These are phyloP conservation scores for Botrytis fragariae DNA, from an alignment of 2,329 filamentous ascomycete genomes.

Conservation along the genomic window DNA sequence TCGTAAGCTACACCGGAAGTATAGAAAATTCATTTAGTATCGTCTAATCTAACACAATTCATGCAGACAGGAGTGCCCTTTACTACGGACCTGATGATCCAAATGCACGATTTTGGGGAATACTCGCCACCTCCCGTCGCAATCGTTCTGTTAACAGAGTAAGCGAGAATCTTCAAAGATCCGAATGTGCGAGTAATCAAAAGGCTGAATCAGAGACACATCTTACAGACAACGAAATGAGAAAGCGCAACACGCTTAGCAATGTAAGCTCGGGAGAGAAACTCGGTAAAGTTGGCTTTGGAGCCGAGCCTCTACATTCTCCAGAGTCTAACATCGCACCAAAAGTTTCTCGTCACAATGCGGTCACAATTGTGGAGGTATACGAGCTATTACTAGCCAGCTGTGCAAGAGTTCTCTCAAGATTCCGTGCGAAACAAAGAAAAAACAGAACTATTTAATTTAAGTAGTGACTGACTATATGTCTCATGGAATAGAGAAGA, in stretches of 20 bases:
- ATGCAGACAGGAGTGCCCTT: neutral
- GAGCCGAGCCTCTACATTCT: neutral
- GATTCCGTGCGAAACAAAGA: too few relatives aligned
- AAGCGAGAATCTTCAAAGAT: neutral
- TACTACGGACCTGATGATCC: neutral
- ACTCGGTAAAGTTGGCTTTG: neutral
- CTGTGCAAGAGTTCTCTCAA: neutral
- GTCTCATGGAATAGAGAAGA: neutral
- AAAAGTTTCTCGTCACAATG: neutral
- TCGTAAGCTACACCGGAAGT: too few relatives aligned
- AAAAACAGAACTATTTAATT: neutral
- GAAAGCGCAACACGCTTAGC: accelerated
- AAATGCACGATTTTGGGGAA: neutral
- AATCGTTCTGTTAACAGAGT: neutral
- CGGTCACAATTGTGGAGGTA: neutral
- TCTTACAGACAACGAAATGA: neutral
- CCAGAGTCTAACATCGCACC: neutral
- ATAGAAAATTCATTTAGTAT: accelerated
- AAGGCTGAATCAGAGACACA: neutral
- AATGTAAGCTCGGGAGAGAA: too few relatives aligned
- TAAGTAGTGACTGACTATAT: neutral
- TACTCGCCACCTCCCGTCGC: neutral
- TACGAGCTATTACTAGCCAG: neutral
- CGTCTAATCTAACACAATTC: neutral
- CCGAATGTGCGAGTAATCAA: accelerated